phyloP scores from a whole-genome alignment of 2,329 filamentous ascomycete genomes.

The Pseudogymnoascus sp. region DNA sequence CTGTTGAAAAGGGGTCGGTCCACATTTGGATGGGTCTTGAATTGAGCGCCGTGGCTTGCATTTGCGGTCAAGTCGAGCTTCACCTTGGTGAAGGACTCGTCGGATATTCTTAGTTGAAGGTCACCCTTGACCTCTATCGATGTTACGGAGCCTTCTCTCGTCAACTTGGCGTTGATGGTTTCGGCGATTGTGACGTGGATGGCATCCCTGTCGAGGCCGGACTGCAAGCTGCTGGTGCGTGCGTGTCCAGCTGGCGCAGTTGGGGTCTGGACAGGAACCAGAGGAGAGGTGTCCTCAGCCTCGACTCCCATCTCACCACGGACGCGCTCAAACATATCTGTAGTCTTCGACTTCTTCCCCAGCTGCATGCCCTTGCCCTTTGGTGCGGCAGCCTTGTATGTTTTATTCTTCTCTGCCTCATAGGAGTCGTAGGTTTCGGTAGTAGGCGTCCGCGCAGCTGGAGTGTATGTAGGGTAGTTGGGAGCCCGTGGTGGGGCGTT shows the following conservation, averaged over 20 bases:
- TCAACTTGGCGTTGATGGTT: conserved; percentile 81
- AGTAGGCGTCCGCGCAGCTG: conserved; percentile 64
- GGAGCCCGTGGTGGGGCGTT: conserved; percentile 63
- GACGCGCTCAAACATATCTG: conserved; percentile 94
- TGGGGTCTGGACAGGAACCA: conserved; percentile 50
- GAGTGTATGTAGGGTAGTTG: conserved; percentile 82
- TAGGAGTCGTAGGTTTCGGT: conserved; percentile 87
- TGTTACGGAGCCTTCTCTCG: conserved; percentile 78
- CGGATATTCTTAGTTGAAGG: conserved; percentile 81
- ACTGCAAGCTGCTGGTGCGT: conserved; percentile 51
- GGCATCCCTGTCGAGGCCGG: conserved; percentile 70
- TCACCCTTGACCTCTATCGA: conserved; percentile 88
- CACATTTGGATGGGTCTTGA: conserved; percentile 94
- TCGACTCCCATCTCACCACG: conserved; percentile 85
- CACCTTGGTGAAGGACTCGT: conserved; percentile 83
- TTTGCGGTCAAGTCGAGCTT: conserved; percentile 74
- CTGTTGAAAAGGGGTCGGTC: conserved; percentile 82
- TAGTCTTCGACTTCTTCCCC: conserved; percentile 97
- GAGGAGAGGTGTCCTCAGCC: conserved; percentile 63
- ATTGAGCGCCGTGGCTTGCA: conserved; percentile 76
- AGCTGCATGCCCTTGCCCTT: conserved; percentile 99
- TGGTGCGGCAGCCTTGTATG: conserved; percentile 58
- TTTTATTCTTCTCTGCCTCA: conserved; percentile 95
- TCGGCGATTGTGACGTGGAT: conserved; percentile 86
- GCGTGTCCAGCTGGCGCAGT: conserved; percentile 44